Base-by-base conservation (phyloP, 192 early-diverging fungal genomes). In the Gaertneriomyces semiglobifer region DNA sequence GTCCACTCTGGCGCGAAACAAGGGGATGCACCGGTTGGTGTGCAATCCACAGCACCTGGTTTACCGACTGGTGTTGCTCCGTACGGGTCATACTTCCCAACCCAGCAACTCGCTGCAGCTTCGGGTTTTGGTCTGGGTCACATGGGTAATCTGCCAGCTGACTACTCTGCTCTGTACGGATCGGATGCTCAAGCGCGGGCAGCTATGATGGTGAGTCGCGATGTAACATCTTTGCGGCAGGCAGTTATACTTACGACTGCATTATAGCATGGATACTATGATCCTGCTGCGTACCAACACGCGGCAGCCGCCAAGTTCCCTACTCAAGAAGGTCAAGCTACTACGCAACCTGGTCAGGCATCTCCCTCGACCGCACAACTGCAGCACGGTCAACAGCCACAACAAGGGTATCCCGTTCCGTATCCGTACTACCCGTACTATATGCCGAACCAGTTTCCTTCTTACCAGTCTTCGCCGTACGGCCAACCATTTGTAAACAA, bases 401-500 rank as follows among this genome's bases (percentile, higher is more conserved):
- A 87, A 63, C 83, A 84, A 60, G 84, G 80, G 38, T 83, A 87
- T 71, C 85, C 86, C 46, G 71, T 89, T 73, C 91, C 89, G 4
- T 94, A 92, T 79, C 68, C 69, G 47, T 87, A 84, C 66, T 88
- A 90, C 69, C 90, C 89, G 67, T 92, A 95, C 79, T 86, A 90
- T 76, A 43, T 60, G 45, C 83, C 84, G 55, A 84, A 86, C 76
- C 89, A 92, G 76, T 93, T 86, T 82, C 86, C 84, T 63, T 88
- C 83, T 39, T 93, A 93, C 75, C 89, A 90, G 64, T 86, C 87
- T 71, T 89, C 88, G 2, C 82, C 82, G 6, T 96, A 93, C 73
- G 90, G 88, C n/a, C 92, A 93, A 73, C 92, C 89, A 7, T 93
- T 91, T 70, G 83, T 93, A 74, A 93, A 92, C 80, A 93, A 96